Base-by-base conservation (phyloP, 2,329 filamentous ascomycete genomes). In the Fusarium sp. region DNA sequence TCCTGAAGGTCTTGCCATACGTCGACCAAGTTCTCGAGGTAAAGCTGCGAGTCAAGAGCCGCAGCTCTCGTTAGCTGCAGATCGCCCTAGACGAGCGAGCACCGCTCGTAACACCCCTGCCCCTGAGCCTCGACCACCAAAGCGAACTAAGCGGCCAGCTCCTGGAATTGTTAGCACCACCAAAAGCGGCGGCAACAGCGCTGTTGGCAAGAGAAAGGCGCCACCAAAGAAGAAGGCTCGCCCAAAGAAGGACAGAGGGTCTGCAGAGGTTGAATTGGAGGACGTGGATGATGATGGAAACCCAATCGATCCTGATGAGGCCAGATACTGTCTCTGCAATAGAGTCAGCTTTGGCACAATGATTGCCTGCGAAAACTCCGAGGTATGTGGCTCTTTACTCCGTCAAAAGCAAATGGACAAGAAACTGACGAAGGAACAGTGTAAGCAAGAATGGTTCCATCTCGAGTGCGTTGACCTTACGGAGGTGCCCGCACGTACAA, bases 371-470 rank as follows among this genome's bases (percentile, higher is more conserved):
- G 92, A 95, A 75, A 93, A 93, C 74, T 83, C 88, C 45, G 90
- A 93, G 79, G 90, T 92, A 82, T 87, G 89, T 82, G 56, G 58
- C 67, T 62, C 44, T 62, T 58, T 61, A 42, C 45, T 54, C n/a
- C 31, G 34, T 39, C 42, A 39, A 14, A 64, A 57, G 26, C 50
- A 63, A 42, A 50, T 53, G 42, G 44, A 67, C 39, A 61, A 30
- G 26, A 55, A 61, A 61, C 73, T 75, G 67, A 74, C 56, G n/a
- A 39, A 19, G 69, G 74, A 86, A 81, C 82, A 91, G 80, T 96
- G 93, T 81, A 90, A 93, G 73, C 89, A 89, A 67, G 92, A 95
- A 79, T 96, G 93, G 93, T 96, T 95, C 78, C 93, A 96, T 77
- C 84, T 96, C 42, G 88, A 89, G 68, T 96, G 93, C 75, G 91